Evolutionary conservation across 257 asterid genomes (phyloP).

Genomic region (Henckelia pumila): DNA sequence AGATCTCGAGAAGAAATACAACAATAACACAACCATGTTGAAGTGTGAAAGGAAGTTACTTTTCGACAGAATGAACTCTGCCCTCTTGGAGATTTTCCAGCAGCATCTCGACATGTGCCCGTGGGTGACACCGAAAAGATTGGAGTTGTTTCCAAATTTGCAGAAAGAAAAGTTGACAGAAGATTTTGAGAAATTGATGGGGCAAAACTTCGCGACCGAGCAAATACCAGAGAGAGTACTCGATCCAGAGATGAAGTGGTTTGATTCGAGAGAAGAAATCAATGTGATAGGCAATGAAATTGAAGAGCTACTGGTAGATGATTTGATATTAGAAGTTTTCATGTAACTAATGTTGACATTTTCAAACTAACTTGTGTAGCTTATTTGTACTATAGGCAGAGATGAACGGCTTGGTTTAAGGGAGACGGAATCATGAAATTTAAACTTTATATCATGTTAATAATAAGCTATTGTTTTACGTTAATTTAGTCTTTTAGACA

Average conservation of each 20-base stretch:
- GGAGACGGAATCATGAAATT: neutral
- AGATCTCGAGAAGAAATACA: slow-evolving; percentile 59
- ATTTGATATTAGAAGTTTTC: slow-evolving; percentile 47
- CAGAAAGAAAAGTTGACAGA: slow-evolving; percentile 39
- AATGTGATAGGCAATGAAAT: slow-evolving; percentile 57
- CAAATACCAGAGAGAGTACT: slow-evolving; percentile 36
- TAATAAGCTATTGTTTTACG: neutral
- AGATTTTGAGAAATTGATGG: slow-evolving; percentile 40
- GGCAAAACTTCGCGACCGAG: slow-evolving; percentile 27
- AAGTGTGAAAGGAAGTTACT: slow-evolving; percentile 62
- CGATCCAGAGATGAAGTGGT: slow-evolving; percentile 65
- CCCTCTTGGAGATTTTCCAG: slow-evolving; percentile 44
- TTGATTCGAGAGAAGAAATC: slow-evolving; percentile 37
- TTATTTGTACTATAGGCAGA: slow-evolving; percentile 31
- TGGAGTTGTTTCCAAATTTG: slow-evolving; percentile 27
- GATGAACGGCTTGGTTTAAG: slow-evolving; percentile 19
- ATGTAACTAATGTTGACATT: slow-evolving; percentile 28
- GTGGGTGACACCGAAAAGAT: slow-evolving; percentile 49
- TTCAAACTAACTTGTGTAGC: slow-evolving; percentile 24
- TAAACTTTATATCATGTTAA: neutral
- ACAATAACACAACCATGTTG: slow-evolving; percentile 26
- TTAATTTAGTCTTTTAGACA: too few relatives aligned
- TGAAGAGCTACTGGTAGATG: slow-evolving; percentile 63
- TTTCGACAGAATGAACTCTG: slow-evolving; percentile 58
- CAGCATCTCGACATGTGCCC: slow-evolving; percentile 42